phyloP scores from a whole-genome alignment of 1,139 yeast genomes.

The Lipomyces yarrowii region DNA sequence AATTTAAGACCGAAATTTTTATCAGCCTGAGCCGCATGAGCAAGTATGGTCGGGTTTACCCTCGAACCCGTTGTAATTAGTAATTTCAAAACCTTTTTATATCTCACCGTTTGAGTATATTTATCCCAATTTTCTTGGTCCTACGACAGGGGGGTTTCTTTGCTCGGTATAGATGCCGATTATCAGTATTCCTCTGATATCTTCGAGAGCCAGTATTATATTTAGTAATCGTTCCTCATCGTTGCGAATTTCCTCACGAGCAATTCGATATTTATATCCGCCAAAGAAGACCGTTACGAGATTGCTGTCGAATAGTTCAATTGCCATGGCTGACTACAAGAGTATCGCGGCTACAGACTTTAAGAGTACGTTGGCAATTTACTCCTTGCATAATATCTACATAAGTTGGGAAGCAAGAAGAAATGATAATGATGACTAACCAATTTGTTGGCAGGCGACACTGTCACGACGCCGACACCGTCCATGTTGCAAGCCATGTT shows the following conservation, averaged over 20 bases:
- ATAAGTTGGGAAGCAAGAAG: neutral
- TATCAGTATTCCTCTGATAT: neutral
- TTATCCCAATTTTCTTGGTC: neutral
- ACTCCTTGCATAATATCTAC: neutral
- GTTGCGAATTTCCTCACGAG: neutral
- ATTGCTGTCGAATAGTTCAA: neutral
- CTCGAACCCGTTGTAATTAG: no score
- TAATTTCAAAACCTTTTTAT: no score
- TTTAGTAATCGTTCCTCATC: neutral
- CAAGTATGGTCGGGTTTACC: no score
- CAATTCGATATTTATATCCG: neutral
- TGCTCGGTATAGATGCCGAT: neutral
- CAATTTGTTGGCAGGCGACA: constrained; percentile 52
- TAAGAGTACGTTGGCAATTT: constrained; percentile 18
- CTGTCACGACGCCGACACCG: constrained; percentile 88
- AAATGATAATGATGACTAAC: neutral
- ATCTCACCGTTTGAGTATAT: no score
- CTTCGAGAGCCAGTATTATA: no score
- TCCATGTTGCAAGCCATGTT: constrained; percentile 69
- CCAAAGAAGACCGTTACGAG: neutral
- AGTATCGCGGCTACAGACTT: constrained; percentile 29
- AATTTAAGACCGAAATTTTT: no score
- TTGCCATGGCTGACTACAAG: neutral
- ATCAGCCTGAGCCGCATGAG: no score
- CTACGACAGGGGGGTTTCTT: neutral